A percentile compares a stretch with the other conserved stretches of the same genome.
Conservation (phyloP, 1,284 basidiomycete species). For the Sanghuangporus baumii region DNA sequence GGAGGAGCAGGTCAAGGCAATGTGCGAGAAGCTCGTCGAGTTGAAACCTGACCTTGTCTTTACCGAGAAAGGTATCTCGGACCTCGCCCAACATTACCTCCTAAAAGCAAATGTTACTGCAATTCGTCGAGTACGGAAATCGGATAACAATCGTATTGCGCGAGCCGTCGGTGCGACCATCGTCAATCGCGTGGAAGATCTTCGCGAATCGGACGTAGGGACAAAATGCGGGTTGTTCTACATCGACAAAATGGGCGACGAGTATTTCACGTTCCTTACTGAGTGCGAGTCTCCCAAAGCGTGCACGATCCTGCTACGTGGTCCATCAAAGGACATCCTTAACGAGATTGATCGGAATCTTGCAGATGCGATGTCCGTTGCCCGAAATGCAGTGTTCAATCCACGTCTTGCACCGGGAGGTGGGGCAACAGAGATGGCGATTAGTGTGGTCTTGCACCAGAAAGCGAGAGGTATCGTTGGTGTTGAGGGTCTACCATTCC, state of each 20-base stretch:
- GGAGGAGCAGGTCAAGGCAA: slow-evolving; percentile 92
- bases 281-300: slow-evolving; percentile 93
- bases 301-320: slow-evolving; percentile 97
- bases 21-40: slow-evolving; percentile 86
- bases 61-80: slow-evolving; percentile 97
- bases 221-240: slow-evolving; percentile 93
- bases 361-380: slow-evolving; percentile 96
- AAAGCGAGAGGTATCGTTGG: slow-evolving; percentile 79
- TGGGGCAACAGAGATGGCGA: slow-evolving; percentile 97
- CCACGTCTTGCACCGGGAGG: slow-evolving; percentile 90
- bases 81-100: slow-evolving; percentile 92
- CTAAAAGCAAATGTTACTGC: slow-evolving; percentile 88
- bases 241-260: slow-evolving; percentile 96
- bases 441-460: slow-evolving; percentile 84
- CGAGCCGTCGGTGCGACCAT: slow-evolving; percentile 95
- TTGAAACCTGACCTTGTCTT: slow-evolving; percentile 95
- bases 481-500: slow-evolving; percentile 86
- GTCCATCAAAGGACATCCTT: slow-evolving; percentile 96
- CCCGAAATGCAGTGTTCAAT: slow-evolving; percentile 96
- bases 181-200: slow-evolving; percentile 94
- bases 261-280: slow-evolving; percentile 97
- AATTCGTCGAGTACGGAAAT: slow-evolving; percentile 92
- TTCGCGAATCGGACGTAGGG: slow-evolving; percentile 89
- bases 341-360: slow-evolving; percentile 98
- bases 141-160: slow-evolving; percentile 98